Evolutionary conservation across 83 land plant genomes (phyloP), one percentile per base, ranked within the genome.

Genomic region (Picea abies): DNA sequence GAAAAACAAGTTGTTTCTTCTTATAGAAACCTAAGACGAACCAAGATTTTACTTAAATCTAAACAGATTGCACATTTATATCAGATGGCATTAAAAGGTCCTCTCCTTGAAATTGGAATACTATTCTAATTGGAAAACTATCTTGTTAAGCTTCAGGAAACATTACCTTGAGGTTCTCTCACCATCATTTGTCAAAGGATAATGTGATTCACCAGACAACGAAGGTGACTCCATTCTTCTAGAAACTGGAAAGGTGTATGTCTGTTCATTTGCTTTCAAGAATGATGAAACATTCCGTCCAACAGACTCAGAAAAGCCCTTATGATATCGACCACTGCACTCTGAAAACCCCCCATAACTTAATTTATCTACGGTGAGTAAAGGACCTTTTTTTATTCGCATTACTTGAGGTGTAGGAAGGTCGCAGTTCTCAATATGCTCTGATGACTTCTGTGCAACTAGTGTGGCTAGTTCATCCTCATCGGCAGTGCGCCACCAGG

Each of bases 401-500:
- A 73, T 88, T 19, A 80, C 23, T 78, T 82, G 91, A 23, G 90
- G 88, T 39, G 92, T 37, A 9, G 95, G 98, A 79, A 94, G 92
- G 80, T 96, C 97, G 85, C 96, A 94, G 65, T 94, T 96, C 78
- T 89, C 91, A 32, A 96, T 72, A 80, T 76, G 85, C 35, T 91
- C 89, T 47, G 81, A 78, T 60, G 93, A 89, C 81, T 90, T 90
- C 73, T 89, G 92, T 72, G 95, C 88, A 83, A 92, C 95, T 76
- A 94, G 80, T 23, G 87, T 89, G 76, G 98, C 96, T 84, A 96
- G 75, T 62, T 93, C 97, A 63, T 87, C 87, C 83, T 86, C 85
- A 65, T 89, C 90, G 26, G 97, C 84, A 49, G 90, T 86, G 17
- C 91, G 92, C 98, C 96, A 96, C 89, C 97, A 95, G 49, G 91